Evolutionary conservation across 2,329 filamentous ascomycete genomes (phyloP).

Genomic region (Dendrostoma leiphaemia): DNA sequence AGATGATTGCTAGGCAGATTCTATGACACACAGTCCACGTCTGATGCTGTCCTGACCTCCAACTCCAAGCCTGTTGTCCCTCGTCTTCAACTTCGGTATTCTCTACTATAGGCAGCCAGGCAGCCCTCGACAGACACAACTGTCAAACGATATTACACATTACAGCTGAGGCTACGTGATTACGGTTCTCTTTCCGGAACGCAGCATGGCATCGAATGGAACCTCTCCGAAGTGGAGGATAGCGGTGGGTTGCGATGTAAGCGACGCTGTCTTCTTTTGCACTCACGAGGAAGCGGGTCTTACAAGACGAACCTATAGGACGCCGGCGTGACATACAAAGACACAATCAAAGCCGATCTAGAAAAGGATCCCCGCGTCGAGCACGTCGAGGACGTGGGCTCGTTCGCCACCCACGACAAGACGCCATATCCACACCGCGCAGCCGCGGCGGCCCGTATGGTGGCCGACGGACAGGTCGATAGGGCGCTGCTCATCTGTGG

Average conservation of each 20-base stretch:
- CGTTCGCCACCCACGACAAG: constrained; percentile 64
- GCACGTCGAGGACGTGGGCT: constrained; percentile 72
- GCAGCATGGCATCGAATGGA: constrained; percentile 11
- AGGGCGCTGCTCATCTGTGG: constrained; percentile 82
- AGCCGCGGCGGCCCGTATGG: constrained; percentile 65
- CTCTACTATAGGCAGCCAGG: too few relatives aligned
- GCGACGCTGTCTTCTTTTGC: constrained; percentile 21
- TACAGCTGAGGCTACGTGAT: too few relatives aligned
- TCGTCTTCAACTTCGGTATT: neutral
- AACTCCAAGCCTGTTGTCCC: neutral
- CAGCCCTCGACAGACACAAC: too few relatives aligned
- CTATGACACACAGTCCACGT: neutral
- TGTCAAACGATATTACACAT: too few relatives aligned
- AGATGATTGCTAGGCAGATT: neutral
- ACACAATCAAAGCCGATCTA: constrained; percentile 72
- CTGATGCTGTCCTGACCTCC: too few relatives aligned
- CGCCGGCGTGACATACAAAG: constrained; percentile 76
- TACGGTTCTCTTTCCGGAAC: too few relatives aligned
- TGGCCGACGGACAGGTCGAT: constrained; percentile 65
- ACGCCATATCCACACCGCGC: constrained; percentile 81
- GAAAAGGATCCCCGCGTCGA: constrained; percentile 64
- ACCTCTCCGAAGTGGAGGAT: constrained; percentile 48
- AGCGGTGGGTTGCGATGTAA: constrained; percentile 53
- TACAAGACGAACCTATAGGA: constrained; percentile 41
- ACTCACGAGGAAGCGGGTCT: neutral